A percentile compares a stretch with the other conserved stretches of the same genome.
phyloP scores from a whole-genome alignment of 768 basidiomycete genomes.

The Rubroboletus pulcherrimus region DNA sequence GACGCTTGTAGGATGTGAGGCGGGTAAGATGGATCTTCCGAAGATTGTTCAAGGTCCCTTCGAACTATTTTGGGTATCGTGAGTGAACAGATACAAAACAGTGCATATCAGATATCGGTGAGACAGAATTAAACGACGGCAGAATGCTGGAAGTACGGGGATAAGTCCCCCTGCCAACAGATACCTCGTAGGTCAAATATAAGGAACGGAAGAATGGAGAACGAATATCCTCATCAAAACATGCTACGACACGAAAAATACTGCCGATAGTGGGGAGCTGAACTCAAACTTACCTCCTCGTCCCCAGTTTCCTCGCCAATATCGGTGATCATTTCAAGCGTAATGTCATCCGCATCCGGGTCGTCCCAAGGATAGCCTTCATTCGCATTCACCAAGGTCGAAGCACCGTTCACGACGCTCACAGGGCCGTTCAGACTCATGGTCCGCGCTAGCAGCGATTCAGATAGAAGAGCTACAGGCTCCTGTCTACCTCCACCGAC shows the following conservation, averaged over 20 bases:
- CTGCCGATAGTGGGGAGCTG: neutral
- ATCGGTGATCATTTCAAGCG: slow-evolving; percentile 67
- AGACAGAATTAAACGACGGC: neutral
- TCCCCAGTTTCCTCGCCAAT: slow-evolving; percentile 58
- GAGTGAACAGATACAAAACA: slow-evolving; percentile 1
- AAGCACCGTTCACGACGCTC: slow-evolving; percentile 24
- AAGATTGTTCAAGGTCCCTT: slow-evolving; percentile 40
- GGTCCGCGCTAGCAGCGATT: slow-evolving; percentile 12
- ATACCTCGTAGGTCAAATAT: neutral
- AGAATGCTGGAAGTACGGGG: neutral
- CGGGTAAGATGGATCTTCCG: slow-evolving; percentile 46
- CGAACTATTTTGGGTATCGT: slow-evolving; percentile 34
- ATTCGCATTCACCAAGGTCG: slow-evolving; percentile 19
- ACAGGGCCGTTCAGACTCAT: slow-evolving; percentile 10
- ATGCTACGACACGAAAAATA: neutral
- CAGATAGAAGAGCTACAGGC: slow-evolving; percentile 15
- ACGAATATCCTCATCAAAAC: neutral
- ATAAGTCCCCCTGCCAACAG: neutral
- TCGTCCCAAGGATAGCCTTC: slow-evolving; percentile 27
- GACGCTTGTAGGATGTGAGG: slow-evolving; percentile 69
- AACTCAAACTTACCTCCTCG: slow-evolving; percentile 52
- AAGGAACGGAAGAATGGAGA: neutral
- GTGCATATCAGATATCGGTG: neutral
- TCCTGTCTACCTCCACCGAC: slow-evolving; percentile 17
- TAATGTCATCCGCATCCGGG: slow-evolving; percentile 56